Conservation (phyloP, 345 rosid genomes). For the Limnanthes douglasii region DNA sequence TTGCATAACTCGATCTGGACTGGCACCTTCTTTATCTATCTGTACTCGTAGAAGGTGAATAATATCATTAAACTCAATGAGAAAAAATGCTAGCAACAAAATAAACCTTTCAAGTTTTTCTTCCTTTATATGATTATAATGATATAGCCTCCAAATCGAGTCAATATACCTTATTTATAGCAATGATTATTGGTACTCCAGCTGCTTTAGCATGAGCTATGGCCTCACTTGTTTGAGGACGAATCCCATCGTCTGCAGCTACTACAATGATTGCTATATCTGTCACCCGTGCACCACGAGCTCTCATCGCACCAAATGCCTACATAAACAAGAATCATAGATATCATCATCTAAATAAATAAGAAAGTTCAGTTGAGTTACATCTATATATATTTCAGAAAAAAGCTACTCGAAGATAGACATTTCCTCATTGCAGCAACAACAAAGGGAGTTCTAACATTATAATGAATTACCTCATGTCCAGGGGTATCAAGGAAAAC, state of each 20-base stretch:
- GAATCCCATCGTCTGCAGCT: slow-evolving; percentile 98
- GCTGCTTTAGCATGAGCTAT: slow-evolving; percentile 98
- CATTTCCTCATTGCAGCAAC: slow-evolving; percentile 3
- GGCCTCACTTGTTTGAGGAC: slow-evolving; percentile 97
- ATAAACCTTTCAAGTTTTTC: too few relatives aligned
- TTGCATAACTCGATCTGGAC: slow-evolving; percentile 93
- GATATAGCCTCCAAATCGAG: slow-evolving; percentile 4
- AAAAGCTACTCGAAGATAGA: slow-evolving; percentile 2
- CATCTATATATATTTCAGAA: neutral
- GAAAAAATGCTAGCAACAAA: too few relatives aligned
- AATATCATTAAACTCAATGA: too few relatives aligned
- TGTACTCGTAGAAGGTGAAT: slow-evolving; percentile 19
- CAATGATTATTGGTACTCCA: slow-evolving; percentile 83
- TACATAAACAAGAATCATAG: slow-evolving; percentile 22
- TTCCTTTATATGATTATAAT: slow-evolving; percentile 2
- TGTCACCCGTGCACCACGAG: slow-evolving; percentile 96
- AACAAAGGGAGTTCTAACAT: too few relatives aligned
- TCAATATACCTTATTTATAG: slow-evolving; percentile 67
- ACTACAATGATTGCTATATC: slow-evolving; percentile 92
- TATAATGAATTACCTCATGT: slow-evolving; percentile 83
- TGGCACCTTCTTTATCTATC: slow-evolving; percentile 98
- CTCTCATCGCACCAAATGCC: slow-evolving; percentile 99
- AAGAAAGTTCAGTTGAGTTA: slow-evolving; percentile 1
- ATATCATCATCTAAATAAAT: slow-evolving; percentile 10
- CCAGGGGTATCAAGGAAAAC: slow-evolving; percentile 99